Percentiles rank a stretch among this genome's conserved stretches.
Evolutionary conservation across 768 basidiomycete species (phyloP).

Genomic region (Porphyrellus cyaneotinctus): DNA sequence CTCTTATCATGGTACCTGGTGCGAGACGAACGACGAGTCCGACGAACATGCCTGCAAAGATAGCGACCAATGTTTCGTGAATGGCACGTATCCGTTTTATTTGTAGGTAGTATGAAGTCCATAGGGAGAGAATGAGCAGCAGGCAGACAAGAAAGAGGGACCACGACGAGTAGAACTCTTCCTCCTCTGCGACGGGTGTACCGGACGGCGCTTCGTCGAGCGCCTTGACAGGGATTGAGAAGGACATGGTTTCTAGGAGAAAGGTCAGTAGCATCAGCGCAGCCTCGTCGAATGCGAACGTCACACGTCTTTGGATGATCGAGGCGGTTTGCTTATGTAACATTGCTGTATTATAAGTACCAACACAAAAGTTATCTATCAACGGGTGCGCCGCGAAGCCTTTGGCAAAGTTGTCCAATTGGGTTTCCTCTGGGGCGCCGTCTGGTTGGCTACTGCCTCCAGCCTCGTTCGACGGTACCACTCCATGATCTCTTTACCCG

Average conservation of each 20-base stretch:
- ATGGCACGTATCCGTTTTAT: constrained; percentile 93
- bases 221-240: constrained; percentile 35
- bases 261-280: constrained; percentile 7
- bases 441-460: constrained; percentile 2
- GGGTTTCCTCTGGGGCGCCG: constrained; percentile 13
- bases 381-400: constrained; percentile 11
- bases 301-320: no score
- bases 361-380: background rate
- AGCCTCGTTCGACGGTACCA: constrained; percentile 11
- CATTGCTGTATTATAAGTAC: background rate
- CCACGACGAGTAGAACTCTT: constrained; percentile 91
- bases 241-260: constrained; percentile 33
- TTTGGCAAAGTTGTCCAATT: constrained; percentile 25
- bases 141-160: constrained; percentile 90
- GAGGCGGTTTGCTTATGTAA: constrained; percentile 16
- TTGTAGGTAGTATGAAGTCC: constrained; percentile 97
- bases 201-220: constrained; percentile 26
- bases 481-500: constrained; percentile 15
- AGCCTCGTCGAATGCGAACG: no score
- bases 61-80: constrained; percentile 94
- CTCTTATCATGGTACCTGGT: constrained; percentile 90
- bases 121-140: constrained; percentile 89
- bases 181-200: constrained; percentile 57
- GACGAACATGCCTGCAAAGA: constrained; percentile 94
- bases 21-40: constrained; percentile 86